Evolutionary conservation across 1,284 basidiomycete species (phyloP).

Genomic region (Rhodotorula mucilaginosa): DNA sequence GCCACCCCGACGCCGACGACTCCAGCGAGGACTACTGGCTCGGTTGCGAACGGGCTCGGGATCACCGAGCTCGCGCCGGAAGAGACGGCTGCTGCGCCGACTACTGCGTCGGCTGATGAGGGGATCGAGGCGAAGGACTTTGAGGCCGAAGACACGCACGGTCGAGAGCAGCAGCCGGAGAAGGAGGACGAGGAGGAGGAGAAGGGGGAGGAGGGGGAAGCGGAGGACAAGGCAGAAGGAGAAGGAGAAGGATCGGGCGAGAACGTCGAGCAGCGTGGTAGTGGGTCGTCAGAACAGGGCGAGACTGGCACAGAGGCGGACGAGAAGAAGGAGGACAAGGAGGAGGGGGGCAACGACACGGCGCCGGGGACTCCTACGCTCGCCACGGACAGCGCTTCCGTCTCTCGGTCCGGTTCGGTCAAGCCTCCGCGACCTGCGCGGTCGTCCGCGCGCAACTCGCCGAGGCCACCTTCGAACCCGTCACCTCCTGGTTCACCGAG

Average conservation of each 20-base stretch:
- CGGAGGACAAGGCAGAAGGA: slow-evolving; percentile 3
- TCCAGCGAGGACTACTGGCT: background rate
- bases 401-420: slow-evolving; percentile 3
- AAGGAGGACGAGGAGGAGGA: slow-evolving; percentile 8
- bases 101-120: background rate
- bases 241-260: background rate
- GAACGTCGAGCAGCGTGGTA: slow-evolving; percentile 2
- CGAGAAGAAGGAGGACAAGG: slow-evolving; percentile 6
- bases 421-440: slow-evolving; percentile 21
- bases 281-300: background rate
- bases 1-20: background rate
- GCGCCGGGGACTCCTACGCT: background rate
- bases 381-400: background rate
- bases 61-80: slow-evolving; percentile 6
- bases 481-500: slow-evolving; percentile 11
- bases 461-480: slow-evolving; percentile 7
- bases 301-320: background rate
- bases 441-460: slow-evolving; percentile 21
- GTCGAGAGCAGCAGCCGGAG: background rate
- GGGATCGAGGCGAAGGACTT: slow-evolving; percentile 22
- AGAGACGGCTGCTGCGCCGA: background rate
- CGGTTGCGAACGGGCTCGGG: slow-evolving; percentile 8
- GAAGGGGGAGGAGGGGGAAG: slow-evolving; percentile 14
- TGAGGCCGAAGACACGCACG: slow-evolving; percentile 28
- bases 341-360: slow-evolving; percentile 10